These are phyloP conservation scores for Tylopilus felleus DNA, from an alignment of 768 basidiomycete species.

Conservation along the genomic window DNA sequence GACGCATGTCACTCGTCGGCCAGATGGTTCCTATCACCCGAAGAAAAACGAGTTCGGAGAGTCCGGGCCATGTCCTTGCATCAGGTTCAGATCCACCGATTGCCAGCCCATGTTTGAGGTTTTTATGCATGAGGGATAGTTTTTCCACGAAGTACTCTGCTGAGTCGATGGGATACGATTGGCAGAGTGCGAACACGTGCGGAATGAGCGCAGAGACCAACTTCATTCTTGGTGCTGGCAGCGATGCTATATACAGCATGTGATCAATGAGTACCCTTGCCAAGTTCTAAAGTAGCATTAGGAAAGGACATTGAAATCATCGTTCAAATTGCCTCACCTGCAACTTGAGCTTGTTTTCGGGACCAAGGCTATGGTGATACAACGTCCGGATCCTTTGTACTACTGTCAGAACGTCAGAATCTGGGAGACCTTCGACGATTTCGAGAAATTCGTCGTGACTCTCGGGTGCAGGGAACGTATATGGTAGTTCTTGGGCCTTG, in stretches of 20 bases:
- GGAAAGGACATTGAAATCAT: background rate
- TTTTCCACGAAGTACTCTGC: constrained; percentile 81
- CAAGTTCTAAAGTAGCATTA: constrained; percentile 50
- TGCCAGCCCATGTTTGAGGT: constrained; percentile 78
- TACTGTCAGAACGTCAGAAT: constrained; percentile 72
- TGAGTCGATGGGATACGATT: constrained; percentile 74
- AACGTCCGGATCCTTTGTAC: constrained; percentile 87
- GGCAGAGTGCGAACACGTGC: constrained; percentile 75
- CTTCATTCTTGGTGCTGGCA: constrained; percentile 55
- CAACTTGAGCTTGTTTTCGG: constrained; percentile 88
- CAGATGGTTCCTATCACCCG: constrained; percentile 79
- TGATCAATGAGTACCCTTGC: constrained; percentile 84
- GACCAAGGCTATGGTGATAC: constrained; percentile 88
- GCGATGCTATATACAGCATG: constrained; percentile 69
- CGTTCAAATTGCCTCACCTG: constrained; percentile 54
- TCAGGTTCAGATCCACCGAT: constrained; percentile 55
- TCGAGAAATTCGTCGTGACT: constrained; percentile 89
- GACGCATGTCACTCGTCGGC: constrained; percentile 94
- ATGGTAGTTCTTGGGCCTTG: constrained; percentile 71
- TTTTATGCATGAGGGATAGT: constrained; percentile 89
- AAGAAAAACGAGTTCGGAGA: constrained; percentile 77
- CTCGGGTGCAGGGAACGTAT: constrained; percentile 85
- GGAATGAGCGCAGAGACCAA: constrained; percentile 66
- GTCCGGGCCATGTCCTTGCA: constrained; percentile 85
- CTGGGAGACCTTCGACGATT: constrained; percentile 66